Evolutionary conservation across 78 protist species (phyloP).

Genomic region (Cyanophora paradoxa): DNA sequence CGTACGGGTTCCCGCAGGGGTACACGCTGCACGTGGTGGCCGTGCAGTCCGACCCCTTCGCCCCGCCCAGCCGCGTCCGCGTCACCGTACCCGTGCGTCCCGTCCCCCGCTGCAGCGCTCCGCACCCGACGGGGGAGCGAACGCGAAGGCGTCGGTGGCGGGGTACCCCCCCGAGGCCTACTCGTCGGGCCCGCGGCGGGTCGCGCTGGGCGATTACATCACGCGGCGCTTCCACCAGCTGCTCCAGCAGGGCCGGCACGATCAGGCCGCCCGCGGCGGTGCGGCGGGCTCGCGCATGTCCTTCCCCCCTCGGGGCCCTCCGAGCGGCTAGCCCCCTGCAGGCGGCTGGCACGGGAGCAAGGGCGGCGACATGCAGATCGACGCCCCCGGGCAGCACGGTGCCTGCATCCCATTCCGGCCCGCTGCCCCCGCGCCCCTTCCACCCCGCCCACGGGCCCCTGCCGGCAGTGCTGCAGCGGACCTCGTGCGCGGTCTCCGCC

Average conservation of each 20-base stretch:
- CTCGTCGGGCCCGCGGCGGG: neutral
- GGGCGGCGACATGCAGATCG: constrained; percentile 44
- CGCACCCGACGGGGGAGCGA: too few species aligned
- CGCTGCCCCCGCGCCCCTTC: too few species aligned
- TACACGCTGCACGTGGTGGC: constrained; percentile 7
- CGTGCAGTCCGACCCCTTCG: constrained; percentile 34
- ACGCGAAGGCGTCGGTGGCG: neutral
- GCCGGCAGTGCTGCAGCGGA: constrained; percentile 26
- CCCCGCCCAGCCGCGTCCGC: constrained; percentile 21
- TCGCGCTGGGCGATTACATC: constrained; percentile 27
- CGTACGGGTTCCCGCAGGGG: neutral
- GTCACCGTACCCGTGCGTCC: constrained; percentile 12
- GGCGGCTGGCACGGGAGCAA: constrained; percentile 8
- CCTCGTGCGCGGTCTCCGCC: constrained; percentile 6
- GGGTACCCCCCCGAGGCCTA: constrained; percentile 3
- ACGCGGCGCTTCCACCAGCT: neutral
- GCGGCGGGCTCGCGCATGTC: neutral
- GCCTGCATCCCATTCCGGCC: too few species aligned
- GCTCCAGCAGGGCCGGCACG: neutral
- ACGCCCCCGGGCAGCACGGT: constrained; percentile 35
- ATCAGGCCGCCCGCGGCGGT: constrained; percentile 14
- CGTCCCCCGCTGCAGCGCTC: too few species aligned
- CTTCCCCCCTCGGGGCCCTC: neutral
- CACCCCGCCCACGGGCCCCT: too few species aligned
- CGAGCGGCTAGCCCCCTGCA: neutral